Conservation (phyloP, 306 rosid genomes). For the Biancaea sappan region DNA sequence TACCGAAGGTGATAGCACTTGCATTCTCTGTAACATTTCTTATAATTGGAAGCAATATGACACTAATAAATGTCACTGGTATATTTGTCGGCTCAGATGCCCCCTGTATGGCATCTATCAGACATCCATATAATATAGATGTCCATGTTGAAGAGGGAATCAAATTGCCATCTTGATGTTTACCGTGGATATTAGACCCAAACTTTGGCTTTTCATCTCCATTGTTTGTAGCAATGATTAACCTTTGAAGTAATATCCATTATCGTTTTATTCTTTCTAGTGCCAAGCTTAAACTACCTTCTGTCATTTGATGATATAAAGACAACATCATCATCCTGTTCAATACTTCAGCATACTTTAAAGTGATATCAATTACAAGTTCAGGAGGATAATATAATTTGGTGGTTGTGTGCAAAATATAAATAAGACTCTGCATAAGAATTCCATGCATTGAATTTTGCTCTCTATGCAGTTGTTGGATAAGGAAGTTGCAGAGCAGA, state of each 20-base stretch:
- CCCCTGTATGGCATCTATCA: too few species aligned
- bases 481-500: slow-evolving; percentile 70
- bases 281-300: slow-evolving; percentile 50
- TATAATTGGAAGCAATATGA: too few species aligned
- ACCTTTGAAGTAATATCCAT: slow-evolving; percentile 81
- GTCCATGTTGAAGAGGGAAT: slow-evolving; percentile 94
- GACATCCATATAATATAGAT: too few species aligned
- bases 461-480: slow-evolving; percentile 60
- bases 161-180: slow-evolving; percentile 63
- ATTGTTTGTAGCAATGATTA: slow-evolving; percentile 73
- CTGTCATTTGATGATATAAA: slow-evolving; percentile 60
- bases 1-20: too few species aligned
- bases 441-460: slow-evolving; percentile 86
- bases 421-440: slow-evolving; percentile 84
- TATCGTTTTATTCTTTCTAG: slow-evolving; percentile 71
- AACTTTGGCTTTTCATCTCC: slow-evolving; percentile 59
- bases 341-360: slow-evolving; percentile 80
- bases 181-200: slow-evolving; percentile 47
- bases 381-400: slow-evolving; percentile 74
- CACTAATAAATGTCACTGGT: too few species aligned
- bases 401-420: slow-evolving; percentile 78
- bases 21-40: too few species aligned
- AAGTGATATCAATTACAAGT: slow-evolving; percentile 69
- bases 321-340: slow-evolving; percentile 66
- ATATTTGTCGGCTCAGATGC: too few species aligned